phyloP scores from a whole-genome alignment of 1,139 yeast species.

The Zygosaccharomyces pseudobailii region DNA sequence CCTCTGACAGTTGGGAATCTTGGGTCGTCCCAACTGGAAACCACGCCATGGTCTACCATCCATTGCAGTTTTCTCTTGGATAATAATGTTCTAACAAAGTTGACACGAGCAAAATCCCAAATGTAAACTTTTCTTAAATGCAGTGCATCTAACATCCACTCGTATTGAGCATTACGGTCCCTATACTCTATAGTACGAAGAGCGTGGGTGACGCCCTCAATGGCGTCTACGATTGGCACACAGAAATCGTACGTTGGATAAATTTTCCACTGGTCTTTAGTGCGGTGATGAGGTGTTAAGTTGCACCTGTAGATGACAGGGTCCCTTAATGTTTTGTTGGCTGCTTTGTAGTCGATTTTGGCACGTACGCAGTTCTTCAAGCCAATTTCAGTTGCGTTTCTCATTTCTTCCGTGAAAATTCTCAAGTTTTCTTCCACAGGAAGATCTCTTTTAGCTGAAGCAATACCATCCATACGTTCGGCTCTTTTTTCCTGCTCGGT shows the following conservation, averaged over 20 bases:
- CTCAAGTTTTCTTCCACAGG: constrained; percentile 83
- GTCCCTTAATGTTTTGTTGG: constrained; percentile 92
- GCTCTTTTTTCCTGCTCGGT: constrained; percentile 89
- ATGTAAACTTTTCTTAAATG: constrained; percentile 84
- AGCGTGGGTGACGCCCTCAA: constrained; percentile 97
- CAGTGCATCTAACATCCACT: constrained; percentile 84
- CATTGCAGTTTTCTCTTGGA: constrained; percentile 97
- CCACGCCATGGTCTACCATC: constrained; percentile 89
- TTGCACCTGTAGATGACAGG: constrained; percentile 97
- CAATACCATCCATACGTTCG: constrained; percentile 95
- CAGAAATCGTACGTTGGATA: constrained; percentile 98
- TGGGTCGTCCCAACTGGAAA: constrained; percentile 95
- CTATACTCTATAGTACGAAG: constrained; percentile 96
- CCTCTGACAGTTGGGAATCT: constrained; percentile 99
- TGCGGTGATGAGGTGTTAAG: constrained; percentile 94
- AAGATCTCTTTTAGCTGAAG: constrained; percentile 85
- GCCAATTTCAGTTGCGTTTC: constrained; percentile 87
- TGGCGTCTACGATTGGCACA: constrained; percentile 89
- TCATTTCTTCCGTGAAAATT: constrained; percentile 85
- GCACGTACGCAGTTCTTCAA: constrained; percentile 89
- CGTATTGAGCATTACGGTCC: constrained; percentile 96
- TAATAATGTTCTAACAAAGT: constrained; percentile 87
- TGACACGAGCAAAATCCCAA: constrained; percentile 97
- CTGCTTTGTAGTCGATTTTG: constrained; percentile 82
- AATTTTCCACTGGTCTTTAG: constrained; percentile 86